These are phyloP conservation scores for Nicotiana undulata DNA, from an alignment of 257 asterid genomes.

Conservation along the genomic window DNA sequence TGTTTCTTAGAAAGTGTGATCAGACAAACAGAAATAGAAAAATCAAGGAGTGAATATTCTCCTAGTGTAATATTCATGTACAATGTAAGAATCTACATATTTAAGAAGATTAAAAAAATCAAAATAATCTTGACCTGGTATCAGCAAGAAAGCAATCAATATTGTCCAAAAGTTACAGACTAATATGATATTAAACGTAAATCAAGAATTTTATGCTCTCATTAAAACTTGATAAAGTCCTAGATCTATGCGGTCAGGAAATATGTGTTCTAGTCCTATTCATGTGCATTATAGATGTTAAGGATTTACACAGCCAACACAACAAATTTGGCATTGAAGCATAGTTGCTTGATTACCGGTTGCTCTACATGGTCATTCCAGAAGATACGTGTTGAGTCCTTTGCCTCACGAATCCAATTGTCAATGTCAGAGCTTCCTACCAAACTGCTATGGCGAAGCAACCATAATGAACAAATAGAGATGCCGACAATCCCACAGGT, in stretches of 20 bases:
- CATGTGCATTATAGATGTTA: background rate
- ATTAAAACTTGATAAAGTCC: background rate
- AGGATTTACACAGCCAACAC: background rate
- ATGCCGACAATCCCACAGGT: conserved; percentile 74
- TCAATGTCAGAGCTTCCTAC: conserved; percentile 98
- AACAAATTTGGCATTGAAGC: background rate
- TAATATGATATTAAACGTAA: background rate
- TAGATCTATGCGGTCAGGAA: background rate
- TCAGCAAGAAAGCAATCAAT: background rate
- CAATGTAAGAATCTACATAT: background rate
- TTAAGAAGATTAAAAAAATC: background rate
- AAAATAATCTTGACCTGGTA: background rate
- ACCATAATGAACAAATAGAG: conserved; percentile 82
- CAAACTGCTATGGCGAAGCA: conserved; percentile 90
- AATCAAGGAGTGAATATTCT: background rate
- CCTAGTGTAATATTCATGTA: background rate
- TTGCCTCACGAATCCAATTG: conserved; percentile 87
- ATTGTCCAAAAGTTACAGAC: background rate
- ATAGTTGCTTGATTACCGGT: conserved; percentile 44
- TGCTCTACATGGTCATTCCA: conserved; percentile 98
- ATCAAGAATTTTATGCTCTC: background rate
- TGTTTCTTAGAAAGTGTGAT: background rate
- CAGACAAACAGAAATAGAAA: background rate
- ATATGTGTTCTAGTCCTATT: background rate
- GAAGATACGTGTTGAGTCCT: conserved; percentile 66